Evolutionary conservation across 2,329 filamentous ascomycete genomes (phyloP), one percentile per base, ranked within the genome.

Genomic region (Xylariaceae sp.): DNA sequence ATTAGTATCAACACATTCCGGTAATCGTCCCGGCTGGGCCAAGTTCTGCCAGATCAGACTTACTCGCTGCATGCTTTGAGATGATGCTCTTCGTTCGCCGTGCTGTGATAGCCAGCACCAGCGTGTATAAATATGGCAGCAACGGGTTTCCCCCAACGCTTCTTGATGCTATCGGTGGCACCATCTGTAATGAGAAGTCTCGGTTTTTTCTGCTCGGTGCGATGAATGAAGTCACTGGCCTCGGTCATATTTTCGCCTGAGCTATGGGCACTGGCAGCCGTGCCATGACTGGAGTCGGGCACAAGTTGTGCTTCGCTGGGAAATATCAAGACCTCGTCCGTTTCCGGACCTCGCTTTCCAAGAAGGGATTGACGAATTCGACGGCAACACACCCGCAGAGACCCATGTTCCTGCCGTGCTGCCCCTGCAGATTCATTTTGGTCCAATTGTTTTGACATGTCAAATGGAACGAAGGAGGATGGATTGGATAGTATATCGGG

Each of bases 61-160:
- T 77, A 96, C 92, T 92, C 86, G 66, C 87, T 86, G 71, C 94
- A 97, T 42, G 91, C 91, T 65, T 86, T 79, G 7, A 99, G 80
- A 67, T 99, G 94, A 39, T 88, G 78, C 53, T 80, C 77, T 69
- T 99, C 91, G 67, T 97, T 97, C 57, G 88, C 82, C 29, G 82
- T 76, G 67, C 91, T 96, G 70, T 99, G 94, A 65, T 89, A 99
- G 3, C 94, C 94, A 12, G 94, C 94, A 35, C 94, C 94, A 39
- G 92, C 94, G 71, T 99, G 94, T 44, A 99, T 86, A 70, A 96
- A 97, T 50, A 99, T 92, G 56, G 90, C 91, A 54, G 73, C 60
- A 11, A 67, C 63, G 12, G 62, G 62, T 42, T 51, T 54, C n/a
- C 72, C 71, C 58, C 55, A 58, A 9, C 73, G 46, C 70, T 61